phyloP scores from a whole-genome alignment of 805 yeast genomes.

The Torulaspora maleeae region DNA sequence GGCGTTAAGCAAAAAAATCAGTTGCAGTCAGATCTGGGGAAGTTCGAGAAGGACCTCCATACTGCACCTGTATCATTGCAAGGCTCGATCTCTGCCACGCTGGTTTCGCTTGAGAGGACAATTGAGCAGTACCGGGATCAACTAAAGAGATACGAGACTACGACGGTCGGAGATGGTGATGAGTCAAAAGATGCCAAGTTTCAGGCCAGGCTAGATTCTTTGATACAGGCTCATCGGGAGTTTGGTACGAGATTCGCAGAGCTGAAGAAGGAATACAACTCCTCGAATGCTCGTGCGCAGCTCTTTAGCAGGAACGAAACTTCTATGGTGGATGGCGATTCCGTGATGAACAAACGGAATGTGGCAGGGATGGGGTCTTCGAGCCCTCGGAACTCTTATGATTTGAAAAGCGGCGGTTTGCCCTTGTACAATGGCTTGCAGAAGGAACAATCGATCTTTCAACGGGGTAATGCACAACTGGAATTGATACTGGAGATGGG shows the following conservation, averaged over 20 bases:
- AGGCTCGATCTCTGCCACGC: slow-evolving; percentile 53
- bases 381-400: slow-evolving; percentile 36
- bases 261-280: slow-evolving; percentile 31
- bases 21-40: slow-evolving; percentile 60
- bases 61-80: slow-evolving; percentile 72
- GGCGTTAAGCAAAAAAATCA: slow-evolving; percentile 81
- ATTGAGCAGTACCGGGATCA: slow-evolving; percentile 49
- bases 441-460: slow-evolving; percentile 60
- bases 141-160: slow-evolving; percentile 54
- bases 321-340: slow-evolving; percentile 26
- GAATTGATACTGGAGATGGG: slow-evolving; percentile 93
- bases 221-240: slow-evolving; percentile 41
- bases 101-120: slow-evolving; percentile 70
- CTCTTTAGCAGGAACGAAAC: slow-evolving; percentile 22
- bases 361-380: slow-evolving; percentile 17
- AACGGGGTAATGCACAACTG: slow-evolving; percentile 70
- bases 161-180: slow-evolving; percentile 36
- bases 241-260: slow-evolving; percentile 34
- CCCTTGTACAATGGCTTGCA: slow-evolving; percentile 56
- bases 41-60: slow-evolving; percentile 56
- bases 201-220: slow-evolving; percentile 54
- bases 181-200: slow-evolving; percentile 41
- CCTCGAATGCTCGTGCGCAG: slow-evolving; percentile 25
- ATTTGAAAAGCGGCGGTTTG: slow-evolving; percentile 35
- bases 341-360: slow-evolving; percentile 32